A percentile compares a stretch with the other conserved stretches of the same genome.
phyloP scores from a whole-genome alignment of 2,329 filamentous ascomycete genomes.

The Talaromyces atroroseus region DNA sequence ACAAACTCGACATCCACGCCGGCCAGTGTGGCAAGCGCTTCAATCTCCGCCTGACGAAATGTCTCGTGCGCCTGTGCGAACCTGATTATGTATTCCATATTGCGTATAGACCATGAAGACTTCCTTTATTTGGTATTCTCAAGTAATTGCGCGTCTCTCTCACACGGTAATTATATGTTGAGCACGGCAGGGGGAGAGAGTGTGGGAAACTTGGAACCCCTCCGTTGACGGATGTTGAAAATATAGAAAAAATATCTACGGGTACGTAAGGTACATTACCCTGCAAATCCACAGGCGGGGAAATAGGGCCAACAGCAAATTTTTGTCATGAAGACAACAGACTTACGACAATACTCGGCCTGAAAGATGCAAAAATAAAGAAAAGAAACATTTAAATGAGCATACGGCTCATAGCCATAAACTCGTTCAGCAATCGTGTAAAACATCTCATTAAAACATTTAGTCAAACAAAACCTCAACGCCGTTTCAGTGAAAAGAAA shows the following conservation, averaged over 20 bases:
- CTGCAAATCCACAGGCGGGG: no score
- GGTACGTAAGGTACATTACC: no score
- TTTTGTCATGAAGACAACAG: background rate
- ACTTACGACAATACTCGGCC: background rate
- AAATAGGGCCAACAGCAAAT: background rate
- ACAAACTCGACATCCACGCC: constrained; percentile 65
- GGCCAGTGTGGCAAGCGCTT: constrained; percentile 68
- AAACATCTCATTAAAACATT: constrained; percentile 9
- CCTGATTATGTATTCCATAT: constrained; percentile 75
- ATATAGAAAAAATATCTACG: constrained; percentile 12
- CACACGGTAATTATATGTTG: background rate
- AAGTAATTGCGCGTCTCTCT: background rate
- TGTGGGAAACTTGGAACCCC: background rate
- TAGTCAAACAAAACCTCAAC: constrained; percentile 18
- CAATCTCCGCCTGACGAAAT: constrained; percentile 80
- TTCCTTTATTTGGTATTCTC: background rate
- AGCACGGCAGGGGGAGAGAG: no score
- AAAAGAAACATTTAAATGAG: background rate
- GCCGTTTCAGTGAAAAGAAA: constrained; percentile 20
- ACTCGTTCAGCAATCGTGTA: background rate
- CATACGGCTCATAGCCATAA: background rate
- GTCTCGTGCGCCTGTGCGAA: constrained; percentile 85
- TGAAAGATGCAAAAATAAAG: background rate
- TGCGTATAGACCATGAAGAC: background rate
- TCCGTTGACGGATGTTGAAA: constrained; percentile 2